Base-by-base conservation (phyloP, 1,139 yeast genomes). In the Blastobotrys apis region DNA sequence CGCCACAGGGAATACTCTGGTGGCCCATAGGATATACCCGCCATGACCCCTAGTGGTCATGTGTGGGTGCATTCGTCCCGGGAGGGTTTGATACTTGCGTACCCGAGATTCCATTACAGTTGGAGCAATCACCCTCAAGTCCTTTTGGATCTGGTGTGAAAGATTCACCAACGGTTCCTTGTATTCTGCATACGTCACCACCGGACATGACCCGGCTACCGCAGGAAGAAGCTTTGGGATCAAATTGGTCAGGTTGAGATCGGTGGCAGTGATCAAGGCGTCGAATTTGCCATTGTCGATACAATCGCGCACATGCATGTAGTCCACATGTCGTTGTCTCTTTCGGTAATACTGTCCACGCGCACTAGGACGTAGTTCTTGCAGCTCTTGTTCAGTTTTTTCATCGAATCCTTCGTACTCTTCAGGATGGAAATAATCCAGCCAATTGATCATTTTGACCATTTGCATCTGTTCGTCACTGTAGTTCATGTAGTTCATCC, bases 21-120 rank as follows among this genome's bases (percentile, higher is more conserved):
- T 78, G 5, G 94, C 95, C 72, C 81, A 77, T 53, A 90, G 69
- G 1, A 92, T 64, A 61, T 80, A 92, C 0, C 99, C 99, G 41
- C 97, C 97, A 47, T 83, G 92, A 2, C 95, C 90, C 59, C 87
- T 75, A 75, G 84, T 81, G 0, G 97, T 85, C 99, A 92, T 94
- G 49, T 81, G 65, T 0, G 99, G 99, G 63, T 94, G 98, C 62
- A 92, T 72, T 61, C 95, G 80, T 5, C 98, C 98, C 10, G 95
- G 88, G 23, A 92, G 78, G 3, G 97, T 88, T 66, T 92, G 99
- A 61, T 84, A 87, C 41, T 82, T 83, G 52, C 97, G 77, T 6
- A 85, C 94, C 48, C 87, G 73, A 0, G 95, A 78, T 62, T 90
- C 97, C 49, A 77, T 72, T 23, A 94, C 79, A 2, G 88, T 77